Percentiles rank a stretch among this genome's conserved stretches.
Conservation (phyloP, 2,329 filamentous ascomycete species). For the Colletotrichum cuscutae region DNA sequence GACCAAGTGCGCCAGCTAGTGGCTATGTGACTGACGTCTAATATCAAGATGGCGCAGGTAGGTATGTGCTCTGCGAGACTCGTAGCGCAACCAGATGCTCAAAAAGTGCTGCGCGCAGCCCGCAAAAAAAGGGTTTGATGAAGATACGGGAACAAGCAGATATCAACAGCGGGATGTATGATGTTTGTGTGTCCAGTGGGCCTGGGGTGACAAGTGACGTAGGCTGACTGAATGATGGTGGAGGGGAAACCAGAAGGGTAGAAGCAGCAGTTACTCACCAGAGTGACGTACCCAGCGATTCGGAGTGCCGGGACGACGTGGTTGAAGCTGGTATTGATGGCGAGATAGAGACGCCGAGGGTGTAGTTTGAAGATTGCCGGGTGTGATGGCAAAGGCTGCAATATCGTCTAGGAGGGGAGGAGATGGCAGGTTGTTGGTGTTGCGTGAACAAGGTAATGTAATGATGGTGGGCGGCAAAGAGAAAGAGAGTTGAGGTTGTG, state of each 20-base stretch:
- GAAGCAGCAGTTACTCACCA: slow-evolving; percentile 22
- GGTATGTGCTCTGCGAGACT: neutral
- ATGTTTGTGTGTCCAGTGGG: slow-evolving; percentile 6
- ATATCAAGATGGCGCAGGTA: neutral
- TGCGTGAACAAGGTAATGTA: neutral
- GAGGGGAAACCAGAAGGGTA: neutral
- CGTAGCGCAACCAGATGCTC: neutral
- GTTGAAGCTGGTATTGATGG: neutral
- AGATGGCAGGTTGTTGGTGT: neutral
- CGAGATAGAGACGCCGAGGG: neutral
- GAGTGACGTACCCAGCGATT: slow-evolving; percentile 27
- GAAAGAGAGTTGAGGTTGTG: slow-evolving; percentile 8
- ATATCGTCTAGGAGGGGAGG: slow-evolving; percentile 12
- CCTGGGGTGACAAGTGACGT: slow-evolving; percentile 27
- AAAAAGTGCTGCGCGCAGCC: neutral
- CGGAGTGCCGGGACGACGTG: slow-evolving; percentile 10
- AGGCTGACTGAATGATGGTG: slow-evolving; percentile 12
- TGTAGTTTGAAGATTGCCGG: slow-evolving; percentile 24
- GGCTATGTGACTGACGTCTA: neutral
- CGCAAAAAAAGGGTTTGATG: neutral
- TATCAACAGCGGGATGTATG: slow-evolving; percentile 1
- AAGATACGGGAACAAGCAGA: slow-evolving; percentile 12
- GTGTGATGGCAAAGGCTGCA: slow-evolving; percentile 12
- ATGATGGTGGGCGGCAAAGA: neutral
- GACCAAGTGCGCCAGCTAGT: slow-evolving; percentile 3